Base-by-base conservation (phyloP, 75 land plant genomes). In the Pseudotsuga menziesii region DNA sequence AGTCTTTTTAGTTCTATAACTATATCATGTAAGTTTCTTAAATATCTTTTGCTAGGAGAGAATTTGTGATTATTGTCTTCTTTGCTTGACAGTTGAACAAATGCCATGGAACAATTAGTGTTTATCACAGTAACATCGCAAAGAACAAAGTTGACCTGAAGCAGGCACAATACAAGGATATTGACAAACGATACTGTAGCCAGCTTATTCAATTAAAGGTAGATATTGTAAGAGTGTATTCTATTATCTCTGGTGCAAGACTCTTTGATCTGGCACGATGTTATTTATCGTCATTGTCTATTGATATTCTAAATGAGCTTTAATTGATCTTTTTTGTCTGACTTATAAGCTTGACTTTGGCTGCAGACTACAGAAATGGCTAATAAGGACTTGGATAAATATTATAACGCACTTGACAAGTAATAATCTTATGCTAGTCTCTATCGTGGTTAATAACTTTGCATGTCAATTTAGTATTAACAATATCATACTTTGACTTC, bases 201-300 rank as follows among this genome's bases (percentile, higher is more conserved):
- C 98, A 97, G 85, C 89, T 97, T 76, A 92, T 97, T 58, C 93
- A 97, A 82, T 89, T 97, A 11, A 97, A 97, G 99, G 99, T 94
- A 44, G 55, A 22, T 3, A 54, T 36, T 27, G 39, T 32, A 58
- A 72, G 29, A 57, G 22, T 44, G n/a, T 17, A 23, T 20, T 3
- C 14, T 67, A 3, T 55, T 56, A 13, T 41, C 19, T 41, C 11
- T 5, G 48, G n/a, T 39, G 11, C 17, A n/a, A 71, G 57, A 15
- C 29, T 52, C 58, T 56, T 61, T 73, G 29, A 9, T 39, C 0
- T 27, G 17, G 20, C n/a, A 29, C 23, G 26, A 23, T 76, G 74
- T 80, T 39, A 16, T 60, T 56, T 61, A 15, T 78, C 25, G 27
- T 16, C 61, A 2, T 48, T 63, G 25, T 78, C 4, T 69, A 32